Conservation (phyloP, 2,329 filamentous ascomycete genomes). For the Colletotrichum noveboracense region DNA sequence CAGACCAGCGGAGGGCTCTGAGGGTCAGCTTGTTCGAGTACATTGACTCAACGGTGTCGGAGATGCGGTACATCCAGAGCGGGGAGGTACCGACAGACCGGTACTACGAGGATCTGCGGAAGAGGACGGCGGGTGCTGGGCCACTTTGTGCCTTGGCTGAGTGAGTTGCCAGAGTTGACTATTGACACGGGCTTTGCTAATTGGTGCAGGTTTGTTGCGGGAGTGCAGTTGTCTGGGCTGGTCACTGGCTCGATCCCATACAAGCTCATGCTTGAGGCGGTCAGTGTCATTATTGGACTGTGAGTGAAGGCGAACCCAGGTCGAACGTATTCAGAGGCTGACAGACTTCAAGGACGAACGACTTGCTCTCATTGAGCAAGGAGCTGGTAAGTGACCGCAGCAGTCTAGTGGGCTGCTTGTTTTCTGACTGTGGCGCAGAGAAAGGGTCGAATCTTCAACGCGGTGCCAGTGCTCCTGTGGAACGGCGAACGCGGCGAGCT, state of each 20-base stretch:
- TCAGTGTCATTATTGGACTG: constrained; percentile 13
- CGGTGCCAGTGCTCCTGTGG: constrained; percentile 10
- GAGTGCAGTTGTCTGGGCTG: not conserved
- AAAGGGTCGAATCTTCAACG: constrained; percentile 1
- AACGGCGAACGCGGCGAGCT: not conserved
- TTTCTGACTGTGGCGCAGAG: not conserved
- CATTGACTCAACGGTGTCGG: constrained; percentile 7
- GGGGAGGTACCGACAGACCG: constrained; percentile 7
- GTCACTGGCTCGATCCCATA: not conserved
- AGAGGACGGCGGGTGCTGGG: constrained; percentile 9
- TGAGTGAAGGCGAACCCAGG: not conserved
- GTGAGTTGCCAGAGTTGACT: not conserved
- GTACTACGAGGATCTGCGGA: constrained; percentile 6
- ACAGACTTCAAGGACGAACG: constrained; percentile 11
- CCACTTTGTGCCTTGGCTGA: constrained; percentile 15
- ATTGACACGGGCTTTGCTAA: not conserved
- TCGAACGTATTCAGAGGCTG: not conserved
- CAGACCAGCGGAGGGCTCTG: constrained; percentile 4
- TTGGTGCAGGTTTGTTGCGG: constrained; percentile 6
- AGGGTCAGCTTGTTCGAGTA: constrained; percentile 13
- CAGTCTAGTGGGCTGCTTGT: not conserved
- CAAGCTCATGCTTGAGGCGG: constrained; percentile 2
- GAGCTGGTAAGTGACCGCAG: not conserved
- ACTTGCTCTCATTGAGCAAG: constrained; percentile 14
- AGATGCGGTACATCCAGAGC: constrained; percentile 4